phyloP scores from a whole-genome alignment of 352 stramenopile species.

The Pythium graminicola region DNA sequence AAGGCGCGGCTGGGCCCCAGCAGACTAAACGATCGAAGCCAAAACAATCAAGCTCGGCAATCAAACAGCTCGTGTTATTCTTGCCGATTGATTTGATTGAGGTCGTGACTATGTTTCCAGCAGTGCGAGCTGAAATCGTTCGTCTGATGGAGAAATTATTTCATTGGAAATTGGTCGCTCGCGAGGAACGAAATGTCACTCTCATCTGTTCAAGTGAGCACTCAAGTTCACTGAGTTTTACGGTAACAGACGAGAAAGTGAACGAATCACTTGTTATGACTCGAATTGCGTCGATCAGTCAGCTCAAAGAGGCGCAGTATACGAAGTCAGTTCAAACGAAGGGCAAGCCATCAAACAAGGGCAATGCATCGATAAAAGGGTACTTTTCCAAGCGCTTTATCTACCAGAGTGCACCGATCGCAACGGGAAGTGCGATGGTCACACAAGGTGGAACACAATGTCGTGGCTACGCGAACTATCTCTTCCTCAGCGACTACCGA shows the following conservation, averaged over 20 bases:
- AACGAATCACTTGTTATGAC: conserved; percentile 42
- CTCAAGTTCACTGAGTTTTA: conserved; percentile 38
- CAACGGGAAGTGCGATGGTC: neutral
- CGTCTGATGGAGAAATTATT: conserved; percentile 61
- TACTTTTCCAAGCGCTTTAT: conserved; percentile 73
- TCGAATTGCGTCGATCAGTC: conserved; percentile 52
- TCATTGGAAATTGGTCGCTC: conserved; percentile 47
- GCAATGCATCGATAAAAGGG: conserved; percentile 24
- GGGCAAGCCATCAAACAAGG: conserved; percentile 16
- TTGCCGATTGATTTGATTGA: conserved; percentile 44
- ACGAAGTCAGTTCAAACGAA: conserved; percentile 17
- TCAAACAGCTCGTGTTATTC: conserved; percentile 54
- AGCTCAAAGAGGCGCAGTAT: conserved; percentile 21
- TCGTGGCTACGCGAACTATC: conserved; percentile 30
- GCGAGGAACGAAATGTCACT: conserved; percentile 27
- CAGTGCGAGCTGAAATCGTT: conserved; percentile 38
- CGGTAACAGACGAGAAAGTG: conserved; percentile 56
- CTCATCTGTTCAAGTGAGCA: conserved; percentile 37
- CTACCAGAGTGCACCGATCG: conserved; percentile 32
- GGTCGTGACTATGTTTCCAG: conserved; percentile 29
- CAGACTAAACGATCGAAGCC: conserved; percentile 9
- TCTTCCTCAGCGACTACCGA: conserved; percentile 52
- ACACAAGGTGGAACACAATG: neutral
- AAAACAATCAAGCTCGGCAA: conserved; percentile 2
- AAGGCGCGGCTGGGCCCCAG: neutral